These are phyloP conservation scores for Phylloboletellus chloephorus DNA, from an alignment of 1,284 basidiomycete species.

Conservation along the genomic window DNA sequence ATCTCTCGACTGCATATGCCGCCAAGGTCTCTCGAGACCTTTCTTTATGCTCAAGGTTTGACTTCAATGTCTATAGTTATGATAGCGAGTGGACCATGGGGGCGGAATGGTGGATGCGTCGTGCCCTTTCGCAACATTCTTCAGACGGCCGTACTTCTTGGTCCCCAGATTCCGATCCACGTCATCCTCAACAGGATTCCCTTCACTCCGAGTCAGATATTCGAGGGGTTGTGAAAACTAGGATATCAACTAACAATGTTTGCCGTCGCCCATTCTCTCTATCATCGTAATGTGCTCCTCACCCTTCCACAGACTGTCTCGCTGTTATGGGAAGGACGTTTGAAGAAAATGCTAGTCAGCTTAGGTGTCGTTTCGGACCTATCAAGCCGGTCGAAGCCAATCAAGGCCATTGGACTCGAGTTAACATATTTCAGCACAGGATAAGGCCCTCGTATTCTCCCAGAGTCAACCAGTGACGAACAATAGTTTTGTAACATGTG, in stretches of 20 bases:
- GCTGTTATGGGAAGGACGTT: constrained; percentile 90
- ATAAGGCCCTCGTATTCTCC: constrained; percentile 27
- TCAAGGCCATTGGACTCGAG: constrained; percentile 84
- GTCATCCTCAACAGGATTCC: constrained; percentile 8
- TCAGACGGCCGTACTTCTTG: constrained; percentile 9
- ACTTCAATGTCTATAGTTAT: constrained; percentile 96
- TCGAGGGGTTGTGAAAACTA: constrained; percentile 83
- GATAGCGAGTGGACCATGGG: constrained; percentile 94
- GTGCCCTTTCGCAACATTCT: constrained; percentile 26
- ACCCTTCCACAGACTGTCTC: constrained; percentile 64
- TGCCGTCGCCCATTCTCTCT: constrained; percentile 25
- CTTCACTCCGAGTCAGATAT: constrained; percentile 38
- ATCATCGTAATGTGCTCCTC: constrained; percentile 5
- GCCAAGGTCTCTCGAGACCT: constrained; percentile 84
- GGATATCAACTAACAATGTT: constrained; percentile 84
- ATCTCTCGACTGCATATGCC: constrained; percentile 87
- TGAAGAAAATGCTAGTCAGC: constrained; percentile 85
- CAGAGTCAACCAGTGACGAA: constrained; percentile 3
- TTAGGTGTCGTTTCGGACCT: constrained; percentile 87
- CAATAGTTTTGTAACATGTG: constrained; percentile 18
- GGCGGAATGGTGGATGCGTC: constrained; percentile 89
- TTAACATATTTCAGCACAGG: constrained; percentile 86
- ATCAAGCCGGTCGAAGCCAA: constrained; percentile 75
- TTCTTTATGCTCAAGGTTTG: constrained; percentile 86
- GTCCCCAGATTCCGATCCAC: neutral